phyloP scores from a whole-genome alignment of 805 yeast species.

The Lachancea cidri region DNA sequence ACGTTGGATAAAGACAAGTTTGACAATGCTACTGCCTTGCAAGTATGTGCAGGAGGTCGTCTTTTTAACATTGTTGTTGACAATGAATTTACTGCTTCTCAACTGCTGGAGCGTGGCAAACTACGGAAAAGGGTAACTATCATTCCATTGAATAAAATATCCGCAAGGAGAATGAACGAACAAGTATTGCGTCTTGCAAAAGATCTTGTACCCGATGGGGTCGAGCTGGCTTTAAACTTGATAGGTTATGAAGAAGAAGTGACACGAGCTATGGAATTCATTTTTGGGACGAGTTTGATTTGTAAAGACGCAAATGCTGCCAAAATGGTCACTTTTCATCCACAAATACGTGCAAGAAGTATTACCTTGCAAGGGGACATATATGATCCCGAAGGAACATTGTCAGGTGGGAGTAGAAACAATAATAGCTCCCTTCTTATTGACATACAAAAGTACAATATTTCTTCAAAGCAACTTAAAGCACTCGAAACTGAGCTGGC shows the following conservation, averaged over 20 bases:
- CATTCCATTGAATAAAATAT: constrained; percentile 84
- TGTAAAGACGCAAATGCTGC: constrained; percentile 89
- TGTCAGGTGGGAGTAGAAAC: constrained; percentile 89
- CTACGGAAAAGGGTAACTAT: constrained; percentile 81
- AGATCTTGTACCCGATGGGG: constrained; percentile 72
- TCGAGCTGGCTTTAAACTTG: constrained; percentile 81
- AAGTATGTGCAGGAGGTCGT: constrained; percentile 90
- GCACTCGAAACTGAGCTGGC: constrained; percentile 41
- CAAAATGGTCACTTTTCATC: constrained; percentile 80
- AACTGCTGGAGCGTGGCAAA: constrained; percentile 70
- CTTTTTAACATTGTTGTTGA: constrained; percentile 89
- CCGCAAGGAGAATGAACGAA: constrained; percentile 50
- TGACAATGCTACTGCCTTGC: constrained; percentile 74
- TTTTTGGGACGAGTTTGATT: constrained; percentile 85
- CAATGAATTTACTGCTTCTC: constrained; percentile 77
- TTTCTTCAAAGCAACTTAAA: constrained; percentile 36
- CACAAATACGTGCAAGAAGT: constrained; percentile 69
- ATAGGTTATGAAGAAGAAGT: constrained; percentile 70
- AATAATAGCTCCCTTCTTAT: constrained; percentile 52
- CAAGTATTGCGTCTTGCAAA: constrained; percentile 61
- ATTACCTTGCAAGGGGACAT: constrained; percentile 91
- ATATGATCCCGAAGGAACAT: constrained; percentile 93
- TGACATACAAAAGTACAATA: constrained; percentile 62
- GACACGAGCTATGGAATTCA: constrained; percentile 78
- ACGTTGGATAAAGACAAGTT: constrained; percentile 49